These are phyloP conservation scores for Mercurialis annua DNA, from an alignment of 345 rosid genomes.

Conservation along the genomic window DNA sequence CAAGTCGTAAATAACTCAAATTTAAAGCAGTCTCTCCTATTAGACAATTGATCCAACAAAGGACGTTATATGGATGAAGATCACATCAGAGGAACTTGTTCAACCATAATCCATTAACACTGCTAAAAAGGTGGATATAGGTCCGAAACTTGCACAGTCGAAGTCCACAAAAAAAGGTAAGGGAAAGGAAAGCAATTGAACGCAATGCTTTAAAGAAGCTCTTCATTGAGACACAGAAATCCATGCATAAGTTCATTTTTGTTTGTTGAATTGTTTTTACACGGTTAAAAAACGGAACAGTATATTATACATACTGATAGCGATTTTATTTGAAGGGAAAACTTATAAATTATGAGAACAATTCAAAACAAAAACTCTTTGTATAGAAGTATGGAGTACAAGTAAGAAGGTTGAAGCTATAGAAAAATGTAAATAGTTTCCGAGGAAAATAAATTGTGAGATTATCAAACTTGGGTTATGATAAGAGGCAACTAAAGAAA, in stretches of 20 bases:
- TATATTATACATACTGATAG: too few species aligned
- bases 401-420: background rate
- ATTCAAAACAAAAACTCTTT: background rate
- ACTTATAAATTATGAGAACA: background rate
- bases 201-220: too few species aligned
- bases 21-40: slow-evolving; percentile 2
- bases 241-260: too few species aligned
- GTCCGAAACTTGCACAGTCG: background rate
- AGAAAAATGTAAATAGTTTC: too few species aligned
- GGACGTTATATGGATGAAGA: background rate
- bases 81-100: slow-evolving; percentile 1
- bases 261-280: too few species aligned
- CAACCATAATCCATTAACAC: slow-evolving; percentile 15
- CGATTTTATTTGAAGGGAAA: background rate
- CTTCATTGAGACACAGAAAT: too few species aligned
- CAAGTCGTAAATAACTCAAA: background rate
- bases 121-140: background rate
- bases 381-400: background rate
- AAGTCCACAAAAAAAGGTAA: background rate
- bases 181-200: too few species aligned
- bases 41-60: background rate
- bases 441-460: background rate
- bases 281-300: too few species aligned
- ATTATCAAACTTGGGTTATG: background rate
- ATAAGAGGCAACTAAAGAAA: background rate